Conservation (phyloP, 495 filamentous ascomycete species). For the Penicillium malachiteum region DNA sequence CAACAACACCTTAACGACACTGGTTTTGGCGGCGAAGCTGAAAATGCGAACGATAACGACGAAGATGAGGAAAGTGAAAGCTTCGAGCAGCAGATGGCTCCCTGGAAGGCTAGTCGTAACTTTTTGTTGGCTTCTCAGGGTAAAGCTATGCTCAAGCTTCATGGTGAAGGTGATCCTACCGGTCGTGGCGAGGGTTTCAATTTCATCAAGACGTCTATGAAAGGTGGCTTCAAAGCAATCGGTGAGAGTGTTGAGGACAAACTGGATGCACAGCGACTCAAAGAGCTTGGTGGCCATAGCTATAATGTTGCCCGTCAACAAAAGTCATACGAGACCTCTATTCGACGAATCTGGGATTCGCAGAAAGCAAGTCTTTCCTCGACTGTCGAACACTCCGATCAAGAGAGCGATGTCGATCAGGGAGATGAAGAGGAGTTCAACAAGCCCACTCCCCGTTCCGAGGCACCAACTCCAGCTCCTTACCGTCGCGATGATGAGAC, state of each 20-base stretch:
- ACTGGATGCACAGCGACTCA: constrained; percentile 74
- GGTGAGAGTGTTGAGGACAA: constrained; percentile 87
- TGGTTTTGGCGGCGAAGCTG: constrained; percentile 70
- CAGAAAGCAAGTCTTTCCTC: constrained; percentile 77
- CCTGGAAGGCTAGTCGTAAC: constrained; percentile 92
- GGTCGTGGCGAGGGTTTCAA: constrained; percentile 91
- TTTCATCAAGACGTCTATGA: constrained; percentile 97
- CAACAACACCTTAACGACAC: constrained; percentile 79
- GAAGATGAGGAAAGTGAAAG: constrained; percentile 64
- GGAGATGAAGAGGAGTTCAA: constrained; percentile 64
- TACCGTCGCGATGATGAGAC: constrained; percentile 70
- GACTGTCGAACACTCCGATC: constrained; percentile 58
- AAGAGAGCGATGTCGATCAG: constrained; percentile 65
- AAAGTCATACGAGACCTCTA: constrained; percentile 81
- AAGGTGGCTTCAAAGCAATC: constrained; percentile 90
- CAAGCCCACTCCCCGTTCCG: constrained; percentile 60
- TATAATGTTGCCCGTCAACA: constrained; percentile 97
- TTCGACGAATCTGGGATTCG: constrained; percentile 83
- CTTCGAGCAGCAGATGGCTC: constrained; percentile 86
- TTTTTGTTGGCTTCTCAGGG: constrained; percentile 90
- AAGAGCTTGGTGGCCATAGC: constrained; percentile 89
- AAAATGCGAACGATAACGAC: constrained; percentile 69
- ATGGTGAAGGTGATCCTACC: constrained; percentile 94
- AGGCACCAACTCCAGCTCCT: constrained; percentile 56
- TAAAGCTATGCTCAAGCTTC: constrained; percentile 94